Evolutionary conservation across 345 rosid species (phyloP), one percentile per base, ranked within the genome.

Genomic region (Limnanthes douglasii): DNA sequence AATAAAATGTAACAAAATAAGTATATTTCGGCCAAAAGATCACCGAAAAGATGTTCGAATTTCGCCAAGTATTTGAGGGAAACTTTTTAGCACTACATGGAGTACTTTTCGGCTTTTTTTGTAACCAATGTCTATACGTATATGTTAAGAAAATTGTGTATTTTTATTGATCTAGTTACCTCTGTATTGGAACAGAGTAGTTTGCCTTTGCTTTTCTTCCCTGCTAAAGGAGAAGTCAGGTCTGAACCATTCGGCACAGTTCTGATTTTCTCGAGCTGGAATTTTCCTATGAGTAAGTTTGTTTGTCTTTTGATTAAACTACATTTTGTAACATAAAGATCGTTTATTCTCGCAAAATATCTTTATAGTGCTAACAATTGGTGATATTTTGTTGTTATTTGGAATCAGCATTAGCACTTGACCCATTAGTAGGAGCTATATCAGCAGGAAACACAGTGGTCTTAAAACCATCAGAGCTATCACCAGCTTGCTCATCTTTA

Each of bases 341-440:
- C n/a, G n/a, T n/a, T n/a, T n/a, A n/a, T n/a, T n/a, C n/a, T n/a
- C n/a, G n/a, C n/a, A n/a, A n/a, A n/a, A n/a, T n/a, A n/a, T n/a
- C n/a, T n/a, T n/a, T 7, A 12, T 8, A 31, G 16, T 15, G 8
- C 15, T 11, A 9, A 2, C 14, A 15, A 15, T 20, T 2, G 0
- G 4, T 18, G 4, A 5, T 7, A 6, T 6, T 10, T 13, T 13
- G 39, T 4, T 5, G 11, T 10, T 41, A 41, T 21, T 23, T 55
- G 59, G 45, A 24, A 52, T 56, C 65, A 86, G 97, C 78, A 5
- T 44, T 88, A 53, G 20, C 71, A 19, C 34, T 83, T 55, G 97
- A 88, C 29, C 95, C 97, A 13, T 4, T 88, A 39, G 64, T 88
- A 26, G 97, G 86, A 42, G 97, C 97, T 51, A 71, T 82, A 45